Conservation (phyloP, 2,329 filamentous ascomycete genomes). For the Fusarium sp. region DNA sequence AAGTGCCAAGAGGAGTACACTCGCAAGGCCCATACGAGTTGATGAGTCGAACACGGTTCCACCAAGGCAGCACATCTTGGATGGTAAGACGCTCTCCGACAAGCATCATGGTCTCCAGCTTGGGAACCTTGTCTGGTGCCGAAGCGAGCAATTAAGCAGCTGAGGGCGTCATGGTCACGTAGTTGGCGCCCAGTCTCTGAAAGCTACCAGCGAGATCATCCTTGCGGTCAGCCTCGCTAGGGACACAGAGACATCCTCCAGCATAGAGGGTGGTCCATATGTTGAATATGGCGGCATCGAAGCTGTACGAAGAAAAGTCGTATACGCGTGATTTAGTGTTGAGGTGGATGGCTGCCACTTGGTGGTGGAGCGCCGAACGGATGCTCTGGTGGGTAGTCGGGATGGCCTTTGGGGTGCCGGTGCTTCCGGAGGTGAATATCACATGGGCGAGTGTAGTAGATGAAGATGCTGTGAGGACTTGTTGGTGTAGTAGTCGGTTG, state of each 20-base stretch:
- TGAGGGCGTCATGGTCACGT: constrained; percentile 16
- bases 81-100: constrained; percentile 25
- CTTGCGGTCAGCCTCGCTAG: constrained; percentile 25
- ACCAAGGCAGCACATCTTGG: constrained; percentile 11
- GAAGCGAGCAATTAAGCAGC: constrained; percentile 12
- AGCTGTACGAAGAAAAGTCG: constrained; percentile 34
- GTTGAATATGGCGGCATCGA: constrained; percentile 25
- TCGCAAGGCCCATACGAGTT: constrained; percentile 35
- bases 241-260: constrained; percentile 35
- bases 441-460: constrained; percentile 10
- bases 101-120: constrained; percentile 11
- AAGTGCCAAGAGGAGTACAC: constrained; percentile 13
- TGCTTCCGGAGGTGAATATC: constrained; percentile 31
- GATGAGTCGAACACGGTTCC: constrained; percentile 5
- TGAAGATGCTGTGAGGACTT: background rate
- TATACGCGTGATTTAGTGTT: constrained; percentile 2
- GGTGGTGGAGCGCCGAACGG: background rate
- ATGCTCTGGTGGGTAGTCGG: constrained; percentile 5
- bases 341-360: constrained; percentile 1
- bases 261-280: constrained; percentile 8
- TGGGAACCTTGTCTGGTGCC: constrained; percentile 8
- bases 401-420: constrained; percentile 25
- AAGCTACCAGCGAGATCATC: constrained; percentile 16
- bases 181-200: background rate
- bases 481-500: background rate